These are phyloP conservation scores for Arctostaphylos glauca DNA, from an alignment of 148 eudicot genomes.

Conservation along the genomic window DNA sequence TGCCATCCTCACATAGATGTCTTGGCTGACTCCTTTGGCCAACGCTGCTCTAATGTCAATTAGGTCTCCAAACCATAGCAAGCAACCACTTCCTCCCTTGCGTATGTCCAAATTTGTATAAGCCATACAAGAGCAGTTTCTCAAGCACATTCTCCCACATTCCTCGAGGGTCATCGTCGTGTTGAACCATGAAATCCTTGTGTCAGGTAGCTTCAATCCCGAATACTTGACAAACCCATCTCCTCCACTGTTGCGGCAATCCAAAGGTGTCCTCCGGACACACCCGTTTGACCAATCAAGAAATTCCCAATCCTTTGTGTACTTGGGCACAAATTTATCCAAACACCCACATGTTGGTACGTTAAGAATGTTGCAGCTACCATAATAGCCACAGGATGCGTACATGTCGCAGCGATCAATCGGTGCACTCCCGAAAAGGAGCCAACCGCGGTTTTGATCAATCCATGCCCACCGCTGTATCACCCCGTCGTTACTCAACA, in stretches of 20 bases:
- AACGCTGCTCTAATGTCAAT: conserved; percentile 31
- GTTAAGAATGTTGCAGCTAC: conserved; percentile 15
- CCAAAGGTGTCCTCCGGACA: conserved; percentile 19
- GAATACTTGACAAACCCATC: conserved; percentile 36
- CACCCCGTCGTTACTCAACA: conserved; percentile 19
- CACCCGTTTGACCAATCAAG: conserved; percentile 42
- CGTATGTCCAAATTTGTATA: conserved; percentile 32
- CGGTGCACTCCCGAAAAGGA: conserved; percentile 11
- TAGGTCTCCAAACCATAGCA: conserved; percentile 39
- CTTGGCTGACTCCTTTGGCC: conserved; percentile 24
- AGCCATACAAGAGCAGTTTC: conserved; percentile 40
- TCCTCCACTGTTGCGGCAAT: conserved; percentile 18
- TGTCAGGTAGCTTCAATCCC: conserved; percentile 34
- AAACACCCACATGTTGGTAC: conserved; percentile 26
- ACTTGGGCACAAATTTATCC: conserved; percentile 31
- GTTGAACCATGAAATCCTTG: conserved; percentile 32
- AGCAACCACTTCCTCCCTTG: conserved; percentile 38
- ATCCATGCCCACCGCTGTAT: conserved; percentile 14
- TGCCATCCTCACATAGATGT: conserved; percentile 35
- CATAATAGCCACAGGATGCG: conserved; percentile 23
- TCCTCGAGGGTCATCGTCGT: conserved; percentile 32
- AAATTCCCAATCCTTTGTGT: conserved; percentile 20
- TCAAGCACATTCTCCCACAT: conserved; percentile 30
- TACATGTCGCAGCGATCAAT: conserved; percentile 25
- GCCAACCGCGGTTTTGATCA: conserved; percentile 19